A percentile compares a stretch with the other conserved stretches of the same genome.
These are phyloP conservation scores for Phoma herbarum DNA, from an alignment of 2,329 filamentous ascomycete species.

Conservation along the genomic window DNA sequence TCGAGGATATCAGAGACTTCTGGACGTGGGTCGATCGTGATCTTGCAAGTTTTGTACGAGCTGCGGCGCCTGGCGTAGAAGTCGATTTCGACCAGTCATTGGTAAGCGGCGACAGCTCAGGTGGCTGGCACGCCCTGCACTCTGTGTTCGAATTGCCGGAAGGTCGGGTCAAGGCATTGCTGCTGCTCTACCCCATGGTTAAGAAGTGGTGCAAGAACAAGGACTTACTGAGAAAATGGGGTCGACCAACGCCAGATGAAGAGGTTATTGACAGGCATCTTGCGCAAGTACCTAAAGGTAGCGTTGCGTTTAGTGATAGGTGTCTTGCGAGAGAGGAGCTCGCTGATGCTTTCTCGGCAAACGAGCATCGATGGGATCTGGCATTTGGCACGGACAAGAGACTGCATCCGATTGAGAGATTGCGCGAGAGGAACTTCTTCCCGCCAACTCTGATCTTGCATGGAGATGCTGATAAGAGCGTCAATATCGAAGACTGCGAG, in stretches of 20 bases:
- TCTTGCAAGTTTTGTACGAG: constrained; percentile 14
- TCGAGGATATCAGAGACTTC: constrained; percentile 56
- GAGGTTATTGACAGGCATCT: constrained; percentile 13
- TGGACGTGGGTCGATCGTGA: constrained; percentile 53
- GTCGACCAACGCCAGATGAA: constrained; percentile 3
- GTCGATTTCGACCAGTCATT: constrained; percentile 28
- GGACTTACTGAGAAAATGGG: constrained; percentile 7
- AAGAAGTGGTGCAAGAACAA: constrained; percentile 20
- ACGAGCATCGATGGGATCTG: constrained; percentile 9
- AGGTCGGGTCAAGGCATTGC: constrained; percentile 3
- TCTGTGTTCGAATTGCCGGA: constrained; percentile 16
- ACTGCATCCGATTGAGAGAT: constrained; percentile 19
- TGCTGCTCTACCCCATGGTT: constrained; percentile 13
- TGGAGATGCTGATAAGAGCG: constrained; percentile 12
- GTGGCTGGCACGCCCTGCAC: constrained; percentile 38
- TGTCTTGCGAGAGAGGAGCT: constrained; percentile 5
- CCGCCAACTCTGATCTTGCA: constrained; percentile 20
- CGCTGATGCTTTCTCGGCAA: constrained; percentile 10
- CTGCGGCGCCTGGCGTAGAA: constrained; percentile 7
- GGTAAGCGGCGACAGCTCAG: constrained; percentile 40
- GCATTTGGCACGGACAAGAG: not conserved
- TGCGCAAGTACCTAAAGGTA: not conserved
- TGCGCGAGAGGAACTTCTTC: constrained; percentile 7
- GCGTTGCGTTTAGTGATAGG: constrained; percentile 4
- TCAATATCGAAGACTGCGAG: constrained; percentile 18